Base-by-base conservation (phyloP, 306 rosid species). In the Sesbania bispinosa region DNA sequence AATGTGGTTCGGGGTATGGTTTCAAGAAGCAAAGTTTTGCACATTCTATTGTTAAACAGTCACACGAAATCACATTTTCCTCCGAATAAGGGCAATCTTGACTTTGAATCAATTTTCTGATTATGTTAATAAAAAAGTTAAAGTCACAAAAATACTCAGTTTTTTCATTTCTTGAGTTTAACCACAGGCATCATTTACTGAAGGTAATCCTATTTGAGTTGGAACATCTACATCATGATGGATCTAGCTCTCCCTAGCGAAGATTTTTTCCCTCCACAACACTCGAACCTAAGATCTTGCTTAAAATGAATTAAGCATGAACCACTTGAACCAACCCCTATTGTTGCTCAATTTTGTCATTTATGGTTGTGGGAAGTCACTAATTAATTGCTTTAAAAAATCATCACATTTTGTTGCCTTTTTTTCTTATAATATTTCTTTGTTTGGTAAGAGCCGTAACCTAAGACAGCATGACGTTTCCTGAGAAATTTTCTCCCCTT, bases 311-410 rank as follows among this genome's bases (percentile, higher is more conserved):
- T n/a, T n/a, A n/a, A n/a, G n/a, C n/a, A n/a, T n/a, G n/a, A n/a
- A n/a, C n/a, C n/a, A n/a, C n/a, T n/a, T n/a, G n/a, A n/a, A n/a
- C n/a, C n/a, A n/a, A n/a, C n/a, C n/a, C n/a, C n/a, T n/a, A n/a
- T n/a, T n/a, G n/a, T n/a, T n/a, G n/a, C n/a, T n/a, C n/a, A n/a
- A n/a, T n/a, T n/a, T n/a, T n/a, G n/a, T n/a, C n/a, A n/a, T n/a
- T n/a, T 53, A 4, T 35, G 57, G 77, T 67, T 68, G 63, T 58
- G 60, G 71, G 60, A n/a, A 16, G 45, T 48, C 71, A 74, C 53
- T 70, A 24, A 33, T 16, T 42, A 24, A 33, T 16, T 42, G 65
- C 65, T 52, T 63, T 26, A n/a, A 29, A 15, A 52, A 30, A 62
- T 23, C 18, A 10, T 26, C 36, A 14, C 26, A 11, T 10, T 53